These are phyloP conservation scores for Pezicula carpinea DNA, from an alignment of 2,329 filamentous ascomycete genomes.

Conservation along the genomic window DNA sequence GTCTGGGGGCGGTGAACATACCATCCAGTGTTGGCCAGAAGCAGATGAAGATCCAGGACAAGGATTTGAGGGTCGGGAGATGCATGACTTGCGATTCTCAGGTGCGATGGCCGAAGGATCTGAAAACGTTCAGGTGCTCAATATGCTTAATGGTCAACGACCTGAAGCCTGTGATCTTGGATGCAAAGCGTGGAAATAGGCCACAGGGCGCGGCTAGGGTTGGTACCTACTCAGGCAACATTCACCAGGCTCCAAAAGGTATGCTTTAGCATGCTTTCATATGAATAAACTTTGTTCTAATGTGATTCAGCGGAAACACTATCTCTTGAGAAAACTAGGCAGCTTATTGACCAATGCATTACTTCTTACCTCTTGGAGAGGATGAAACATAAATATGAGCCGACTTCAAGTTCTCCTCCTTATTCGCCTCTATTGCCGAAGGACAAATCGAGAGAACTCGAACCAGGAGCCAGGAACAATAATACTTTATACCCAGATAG, in stretches of 20 bases:
- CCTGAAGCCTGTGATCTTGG: constrained; percentile 42
- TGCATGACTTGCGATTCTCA: constrained; percentile 84
- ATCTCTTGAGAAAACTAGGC: constrained; percentile 55
- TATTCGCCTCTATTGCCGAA: constrained; percentile 19
- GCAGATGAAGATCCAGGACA: constrained; percentile 35
- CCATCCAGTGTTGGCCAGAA: constrained; percentile 25
- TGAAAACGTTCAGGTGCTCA: constrained; percentile 75
- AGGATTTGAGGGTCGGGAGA: constrained; percentile 63
- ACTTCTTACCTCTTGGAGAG: constrained; percentile 41
- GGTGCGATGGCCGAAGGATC: constrained; percentile 71
- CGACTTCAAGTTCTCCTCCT: constrained; percentile 11
- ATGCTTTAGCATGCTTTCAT: neutral
- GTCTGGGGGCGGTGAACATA: constrained; percentile 7
- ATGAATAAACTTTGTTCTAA: neutral
- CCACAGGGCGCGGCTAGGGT: constrained; percentile 13
- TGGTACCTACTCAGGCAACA: constrained; percentile 10
- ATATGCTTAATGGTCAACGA: constrained; percentile 85
- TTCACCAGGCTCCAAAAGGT: constrained; percentile 20
- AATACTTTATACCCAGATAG: too few relatives aligned
- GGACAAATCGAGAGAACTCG: constrained; percentile 3
- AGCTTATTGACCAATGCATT: constrained; percentile 52
- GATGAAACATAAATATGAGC: constrained; percentile 29
- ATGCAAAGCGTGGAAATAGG: constrained; percentile 22
- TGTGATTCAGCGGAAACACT: neutral
- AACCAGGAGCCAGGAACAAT: neutral